phyloP scores from a whole-genome alignment of 768 basidiomycete species.

The Rubroboletus pulcherrimus region DNA sequence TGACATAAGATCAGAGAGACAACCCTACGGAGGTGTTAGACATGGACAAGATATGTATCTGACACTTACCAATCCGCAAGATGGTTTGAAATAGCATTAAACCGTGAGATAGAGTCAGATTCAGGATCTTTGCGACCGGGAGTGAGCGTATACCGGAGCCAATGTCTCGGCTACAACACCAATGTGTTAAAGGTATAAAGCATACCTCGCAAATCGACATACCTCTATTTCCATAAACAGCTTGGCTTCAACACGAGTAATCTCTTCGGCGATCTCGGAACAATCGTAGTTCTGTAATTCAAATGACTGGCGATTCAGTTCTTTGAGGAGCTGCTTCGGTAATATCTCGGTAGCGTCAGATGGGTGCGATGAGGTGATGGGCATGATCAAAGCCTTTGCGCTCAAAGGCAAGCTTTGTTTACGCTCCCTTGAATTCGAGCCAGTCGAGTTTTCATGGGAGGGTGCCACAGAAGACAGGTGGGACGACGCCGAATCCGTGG shows the following conservation, averaged over 20 bases:
- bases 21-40: slow-evolving; percentile 55
- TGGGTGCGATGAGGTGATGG: slow-evolving; percentile 26
- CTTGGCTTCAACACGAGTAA: slow-evolving; percentile 68
- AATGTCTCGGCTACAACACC: slow-evolving; percentile 70
- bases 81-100: slow-evolving; percentile 77
- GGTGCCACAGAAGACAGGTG: slow-evolving; percentile 21
- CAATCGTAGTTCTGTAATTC: slow-evolving; percentile 56
- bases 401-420: slow-evolving; percentile 65
- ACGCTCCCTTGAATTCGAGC: slow-evolving; percentile 48
- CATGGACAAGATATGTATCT: not conserved
- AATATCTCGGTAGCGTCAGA: slow-evolving; percentile 38
- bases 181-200: not conserved
- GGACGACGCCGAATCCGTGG: slow-evolving; percentile 32
- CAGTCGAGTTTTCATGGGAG: slow-evolving; percentile 22
- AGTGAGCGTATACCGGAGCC: slow-evolving; percentile 75
- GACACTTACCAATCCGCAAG: slow-evolving; percentile 71
- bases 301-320: slow-evolving; percentile 54
- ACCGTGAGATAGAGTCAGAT: slow-evolving; percentile 66
- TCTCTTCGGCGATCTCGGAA: slow-evolving; percentile 76
- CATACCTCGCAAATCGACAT: slow-evolving; percentile 14
- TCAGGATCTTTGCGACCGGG: slow-evolving; percentile 62
- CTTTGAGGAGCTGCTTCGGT: slow-evolving; percentile 58
- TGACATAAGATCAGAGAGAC: slow-evolving; percentile 88
- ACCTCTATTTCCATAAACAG: slow-evolving; percentile 79
- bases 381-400: slow-evolving; percentile 41